A percentile compares a stretch with the other conserved stretches of the same genome.
Evolutionary conservation across 345 rosid species (phyloP).

Genomic region (Kernera saxatilis): DNA sequence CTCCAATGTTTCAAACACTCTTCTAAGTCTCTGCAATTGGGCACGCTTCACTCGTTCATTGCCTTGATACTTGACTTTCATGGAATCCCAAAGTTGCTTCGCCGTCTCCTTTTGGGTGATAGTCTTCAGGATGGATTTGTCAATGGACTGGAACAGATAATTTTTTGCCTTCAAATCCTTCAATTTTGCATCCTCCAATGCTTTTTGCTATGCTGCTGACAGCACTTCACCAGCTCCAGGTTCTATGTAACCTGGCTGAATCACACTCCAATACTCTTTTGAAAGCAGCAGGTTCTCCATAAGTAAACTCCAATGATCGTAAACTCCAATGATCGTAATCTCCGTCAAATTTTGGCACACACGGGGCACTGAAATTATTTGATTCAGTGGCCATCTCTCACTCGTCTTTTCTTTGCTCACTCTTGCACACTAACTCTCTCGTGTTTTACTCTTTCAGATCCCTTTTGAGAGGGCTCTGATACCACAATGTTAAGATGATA

Average conservation of each 20-base stretch:
- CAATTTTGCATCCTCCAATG: background rate
- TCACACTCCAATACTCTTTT: background rate
- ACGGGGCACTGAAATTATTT: background rate
- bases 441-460: background rate
- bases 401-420: background rate
- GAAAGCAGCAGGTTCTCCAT: background rate
- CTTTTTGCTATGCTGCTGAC: background rate
- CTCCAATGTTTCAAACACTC: background rate
- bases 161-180: background rate
- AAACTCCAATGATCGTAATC: background rate
- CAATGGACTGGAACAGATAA: background rate
- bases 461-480: background rate
- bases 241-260: background rate
- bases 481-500: background rate
- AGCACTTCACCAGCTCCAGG: background rate
- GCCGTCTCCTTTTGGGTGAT: background rate
- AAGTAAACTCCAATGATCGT: background rate
- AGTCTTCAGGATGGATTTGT: background rate
- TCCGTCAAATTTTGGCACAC: background rate
- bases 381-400: background rate
- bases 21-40: background rate
- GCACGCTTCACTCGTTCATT: background rate
- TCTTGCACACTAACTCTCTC: no score
- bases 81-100: no score
- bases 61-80: background rate